These are phyloP conservation scores for Aechmea fasciata DNA, from an alignment of 176 grass and related monocot genomes.

Conservation along the genomic window DNA sequence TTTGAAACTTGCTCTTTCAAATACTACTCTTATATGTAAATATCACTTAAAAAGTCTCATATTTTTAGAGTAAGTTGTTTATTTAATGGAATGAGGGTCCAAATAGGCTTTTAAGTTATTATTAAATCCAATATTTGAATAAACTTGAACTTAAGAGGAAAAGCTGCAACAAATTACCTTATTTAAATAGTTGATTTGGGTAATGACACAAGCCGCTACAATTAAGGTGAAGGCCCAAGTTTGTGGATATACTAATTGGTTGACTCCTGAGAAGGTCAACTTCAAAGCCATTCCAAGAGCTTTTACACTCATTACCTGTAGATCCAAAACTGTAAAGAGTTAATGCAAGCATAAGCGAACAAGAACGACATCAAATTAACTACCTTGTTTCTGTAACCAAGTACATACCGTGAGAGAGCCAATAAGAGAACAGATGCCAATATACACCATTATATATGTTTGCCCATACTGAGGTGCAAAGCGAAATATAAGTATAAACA, in stretches of 20 bases:
- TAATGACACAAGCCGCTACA: slow-evolving; percentile 65
- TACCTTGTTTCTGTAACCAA: slow-evolving; percentile 4
- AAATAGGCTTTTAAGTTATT: too few relatives aligned
- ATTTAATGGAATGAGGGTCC: too few relatives aligned
- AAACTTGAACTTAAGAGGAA: background rate
- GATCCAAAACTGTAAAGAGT: slow-evolving; percentile 11
- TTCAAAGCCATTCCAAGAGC: slow-evolving; percentile 91
- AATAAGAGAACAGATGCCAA: slow-evolving; percentile 84
- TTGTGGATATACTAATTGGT: slow-evolving; percentile 80
- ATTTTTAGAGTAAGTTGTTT: too few relatives aligned
- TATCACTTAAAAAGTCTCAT: too few relatives aligned
- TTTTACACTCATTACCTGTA: slow-evolving; percentile 86
- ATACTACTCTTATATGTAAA: too few relatives aligned
- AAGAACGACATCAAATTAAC: background rate
- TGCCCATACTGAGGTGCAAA: slow-evolving; percentile 78
- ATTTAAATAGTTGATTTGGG: slow-evolving; percentile 92
- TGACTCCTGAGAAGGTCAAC: slow-evolving; percentile 87
- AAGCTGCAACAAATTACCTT: slow-evolving; percentile 36
- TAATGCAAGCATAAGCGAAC: background rate
- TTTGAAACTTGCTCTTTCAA: too few relatives aligned
- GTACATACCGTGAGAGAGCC: slow-evolving; percentile 79
- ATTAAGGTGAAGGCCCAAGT: slow-evolving; percentile 82
- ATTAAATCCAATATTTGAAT: too few relatives aligned
- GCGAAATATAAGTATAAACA: slow-evolving; percentile 75
- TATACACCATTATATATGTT: slow-evolving; percentile 90